phyloP scores from a whole-genome alignment of 2,329 filamentous ascomycete species.

The Epichloe coenophiala region DNA sequence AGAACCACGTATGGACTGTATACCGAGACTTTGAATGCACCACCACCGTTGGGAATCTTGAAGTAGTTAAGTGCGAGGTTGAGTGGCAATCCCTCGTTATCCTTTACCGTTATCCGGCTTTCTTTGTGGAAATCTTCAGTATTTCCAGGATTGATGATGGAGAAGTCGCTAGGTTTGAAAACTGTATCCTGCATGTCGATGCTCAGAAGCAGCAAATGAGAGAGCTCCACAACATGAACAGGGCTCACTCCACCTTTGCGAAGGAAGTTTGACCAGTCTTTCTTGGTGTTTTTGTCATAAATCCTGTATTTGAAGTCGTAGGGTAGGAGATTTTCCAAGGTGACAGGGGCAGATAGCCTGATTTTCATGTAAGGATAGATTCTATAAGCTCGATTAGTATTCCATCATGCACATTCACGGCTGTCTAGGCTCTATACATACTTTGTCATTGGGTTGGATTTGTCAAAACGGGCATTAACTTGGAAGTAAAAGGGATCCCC shows the following conservation, averaged over 20 bases:
- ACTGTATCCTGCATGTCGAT: slow-evolving; percentile 94
- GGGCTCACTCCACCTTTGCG: slow-evolving; percentile 94
- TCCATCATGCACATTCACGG: neutral
- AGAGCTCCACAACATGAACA: slow-evolving; percentile 91
- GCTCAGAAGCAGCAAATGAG: slow-evolving; percentile 81
- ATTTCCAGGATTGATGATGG: slow-evolving; percentile 84
- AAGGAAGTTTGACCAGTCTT: slow-evolving; percentile 97
- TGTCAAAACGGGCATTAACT: slow-evolving; percentile 75
- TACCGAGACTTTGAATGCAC: slow-evolving; percentile 89
- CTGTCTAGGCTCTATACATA: slow-evolving; percentile 26
- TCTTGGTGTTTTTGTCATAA: slow-evolving; percentile 96
- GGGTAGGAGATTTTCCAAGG: slow-evolving; percentile 85
- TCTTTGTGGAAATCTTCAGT: slow-evolving; percentile 84
- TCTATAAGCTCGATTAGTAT: slow-evolving; percentile 22
- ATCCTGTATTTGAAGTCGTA: slow-evolving; percentile 99
- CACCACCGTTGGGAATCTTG: slow-evolving; percentile 78
- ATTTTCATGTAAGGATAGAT: slow-evolving; percentile 92
- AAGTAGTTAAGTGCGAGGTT: slow-evolving; percentile 84
- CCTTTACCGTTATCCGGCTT: slow-evolving; percentile 64
- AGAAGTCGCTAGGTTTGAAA: slow-evolving; percentile 91
- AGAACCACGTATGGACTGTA: slow-evolving; percentile 91
- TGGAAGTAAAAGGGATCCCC: slow-evolving; percentile 95
- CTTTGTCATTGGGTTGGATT: slow-evolving; percentile 67
- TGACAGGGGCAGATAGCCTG: slow-evolving; percentile 80
- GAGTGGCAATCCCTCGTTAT: slow-evolving; percentile 66